phyloP scores from a whole-genome alignment of 2,329 filamentous ascomycete species.

The Arthrobotrys iridis region DNA sequence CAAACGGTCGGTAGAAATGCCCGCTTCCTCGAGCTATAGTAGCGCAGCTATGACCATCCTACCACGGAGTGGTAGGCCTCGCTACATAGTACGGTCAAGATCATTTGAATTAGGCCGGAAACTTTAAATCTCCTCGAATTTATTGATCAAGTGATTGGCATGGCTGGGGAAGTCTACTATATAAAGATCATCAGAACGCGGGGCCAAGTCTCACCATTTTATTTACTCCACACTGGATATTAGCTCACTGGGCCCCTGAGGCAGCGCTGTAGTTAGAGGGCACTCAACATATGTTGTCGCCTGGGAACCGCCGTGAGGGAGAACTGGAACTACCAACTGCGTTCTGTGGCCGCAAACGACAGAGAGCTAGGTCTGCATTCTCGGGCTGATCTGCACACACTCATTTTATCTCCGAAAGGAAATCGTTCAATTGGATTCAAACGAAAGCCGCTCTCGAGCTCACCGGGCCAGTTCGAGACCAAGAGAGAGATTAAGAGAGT shows the following conservation, averaged over 20 bases:
- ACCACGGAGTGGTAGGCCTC: background rate
- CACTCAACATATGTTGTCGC: constrained; percentile 7
- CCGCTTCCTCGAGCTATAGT: background rate
- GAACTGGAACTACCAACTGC: background rate
- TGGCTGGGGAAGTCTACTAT: no score
- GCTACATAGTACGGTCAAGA: no score
- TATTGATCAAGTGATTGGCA: no score
- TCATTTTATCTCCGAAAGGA: constrained; percentile 54
- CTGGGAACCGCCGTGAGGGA: background rate
- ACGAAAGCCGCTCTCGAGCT: constrained; percentile 32
- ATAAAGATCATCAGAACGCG: constrained; percentile 6
- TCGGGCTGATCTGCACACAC: constrained; percentile 28
- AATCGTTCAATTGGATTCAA: constrained; percentile 45
- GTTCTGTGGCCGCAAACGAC: constrained; percentile 6
- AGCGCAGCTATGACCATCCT: background rate
- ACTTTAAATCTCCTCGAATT: background rate
- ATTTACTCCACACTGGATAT: background rate
- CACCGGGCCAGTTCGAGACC: background rate
- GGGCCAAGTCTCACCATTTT: no score
- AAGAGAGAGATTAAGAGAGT: background rate
- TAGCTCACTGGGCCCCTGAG: background rate
- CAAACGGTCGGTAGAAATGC: constrained; percentile 11
- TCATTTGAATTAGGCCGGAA: background rate
- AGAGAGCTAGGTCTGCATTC: constrained; percentile 6
- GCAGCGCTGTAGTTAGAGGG: background rate